Evolutionary conservation across 805 yeast genomes (phyloP), one percentile per base, ranked within the genome.

Genomic region (Candida lessepsii): DNA sequence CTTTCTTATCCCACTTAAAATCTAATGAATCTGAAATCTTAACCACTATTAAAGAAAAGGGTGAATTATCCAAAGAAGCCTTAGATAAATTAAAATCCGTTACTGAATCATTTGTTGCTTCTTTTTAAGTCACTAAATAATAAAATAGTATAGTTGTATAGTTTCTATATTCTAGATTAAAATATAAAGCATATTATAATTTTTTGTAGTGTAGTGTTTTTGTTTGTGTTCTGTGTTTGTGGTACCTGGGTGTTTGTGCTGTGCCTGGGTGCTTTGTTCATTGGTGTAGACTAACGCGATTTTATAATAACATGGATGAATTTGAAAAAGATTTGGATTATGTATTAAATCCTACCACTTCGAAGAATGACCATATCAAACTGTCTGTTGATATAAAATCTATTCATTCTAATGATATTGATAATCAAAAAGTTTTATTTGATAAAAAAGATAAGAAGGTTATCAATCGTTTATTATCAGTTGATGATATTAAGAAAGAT

Each of bases 1-100:
- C 88, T 62, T 93, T 90, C 90, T 75, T 86, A 68, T 78, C 96
- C 57, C 81, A 85, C 82, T 81, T 93, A 73, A 85, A 87, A 78
- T 71, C 97, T 56, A 88, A 86, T 78, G 91, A 89, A 74, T 59
- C 83, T 57, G 91, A 79, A 50, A 75, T 95, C 71, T 73, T 91
- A 60, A 80, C 80, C 39, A 84, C 93, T 57, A 87, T 93, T 71
- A 83, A 80, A 75, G 80, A 75, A 61, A 78, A 81, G 74, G 99
- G 99, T 78, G 86, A 83, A 75, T 81, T 93, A 62, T 75, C 96
- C 58, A 78, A 86, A 66, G 97, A 89, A 64, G 73, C 77, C 65
- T 80, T 95, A 71, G 93, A 76, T 48, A 77, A 83, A 73, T 84
- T 93, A 76, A 90, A 83, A 81, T 54, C 84, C 65, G 95, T 89